Percentiles rank a stretch among this genome's conserved stretches.
phyloP scores from a whole-genome alignment of 2,329 filamentous ascomycete species.

The Plectosphaerella cucumerina region DNA sequence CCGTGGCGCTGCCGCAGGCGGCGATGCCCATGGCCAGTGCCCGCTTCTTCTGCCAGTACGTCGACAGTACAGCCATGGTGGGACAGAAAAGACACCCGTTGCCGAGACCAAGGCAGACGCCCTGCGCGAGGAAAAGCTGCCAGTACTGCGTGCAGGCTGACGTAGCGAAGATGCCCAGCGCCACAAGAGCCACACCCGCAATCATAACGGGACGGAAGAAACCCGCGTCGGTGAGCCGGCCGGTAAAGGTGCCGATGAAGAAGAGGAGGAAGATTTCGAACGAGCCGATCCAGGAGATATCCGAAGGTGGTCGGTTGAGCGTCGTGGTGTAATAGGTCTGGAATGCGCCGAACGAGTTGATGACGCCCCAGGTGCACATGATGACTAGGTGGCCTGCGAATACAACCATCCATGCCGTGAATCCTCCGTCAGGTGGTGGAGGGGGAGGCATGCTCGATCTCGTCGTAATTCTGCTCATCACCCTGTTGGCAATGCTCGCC shows the following conservation, averaged over 20 bases:
- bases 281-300: conserved; percentile 52
- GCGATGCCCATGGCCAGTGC: conserved; percentile 59
- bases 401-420: conserved; percentile 39
- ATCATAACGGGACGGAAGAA: conserved; percentile 41
- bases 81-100: conserved; percentile 63
- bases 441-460: conserved; percentile 35
- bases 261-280: conserved; percentile 51
- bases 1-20: conserved; percentile 55
- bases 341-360: conserved; percentile 54
- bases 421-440: conserved; percentile 48
- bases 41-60: conserved; percentile 57
- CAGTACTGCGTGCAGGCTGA: conserved; percentile 43
- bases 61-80: conserved; percentile 59
- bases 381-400: conserved; percentile 39
- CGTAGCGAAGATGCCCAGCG: conserved; percentile 43
- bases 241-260: conserved; percentile 49
- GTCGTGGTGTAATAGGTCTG: conserved; percentile 45
- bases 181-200: conserved; percentile 34
- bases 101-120: conserved; percentile 50
- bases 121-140: conserved; percentile 53
- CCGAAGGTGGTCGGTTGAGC: conserved; percentile 34
- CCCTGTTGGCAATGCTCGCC: conserved; percentile 25
- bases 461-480: conserved; percentile 36
- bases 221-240: conserved; percentile 49
- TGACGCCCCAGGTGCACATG: conserved; percentile 50